These are phyloP conservation scores for Cyclotella atomus DNA, from an alignment of 108 stramenopile genomes.

Conservation along the genomic window DNA sequence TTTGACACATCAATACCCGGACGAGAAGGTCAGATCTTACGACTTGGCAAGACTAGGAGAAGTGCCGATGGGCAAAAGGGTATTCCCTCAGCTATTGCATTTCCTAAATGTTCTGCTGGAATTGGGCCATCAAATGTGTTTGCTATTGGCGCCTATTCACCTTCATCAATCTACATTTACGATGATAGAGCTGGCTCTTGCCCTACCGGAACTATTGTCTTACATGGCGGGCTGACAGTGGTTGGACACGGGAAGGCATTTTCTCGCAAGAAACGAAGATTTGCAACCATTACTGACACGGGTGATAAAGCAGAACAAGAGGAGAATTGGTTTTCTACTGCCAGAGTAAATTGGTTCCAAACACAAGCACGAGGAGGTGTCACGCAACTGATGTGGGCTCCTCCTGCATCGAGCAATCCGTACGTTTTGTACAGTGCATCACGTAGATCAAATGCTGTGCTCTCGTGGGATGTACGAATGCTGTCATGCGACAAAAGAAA, in stretches of 20 bases:
- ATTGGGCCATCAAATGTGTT: constrained; percentile 57
- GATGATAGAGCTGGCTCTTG: constrained; percentile 63
- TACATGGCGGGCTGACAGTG: constrained; percentile 57
- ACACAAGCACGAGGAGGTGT: constrained; percentile 71
- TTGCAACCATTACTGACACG: constrained; percentile 28
- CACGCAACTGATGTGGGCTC: constrained; percentile 73
- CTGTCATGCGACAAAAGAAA: constrained; percentile 34
- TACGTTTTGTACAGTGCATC: constrained; percentile 66
- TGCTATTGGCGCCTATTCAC: constrained; percentile 83
- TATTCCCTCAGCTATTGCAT: constrained; percentile 67
- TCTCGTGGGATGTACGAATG: constrained; percentile 84
- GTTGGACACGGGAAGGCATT: constrained; percentile 71
- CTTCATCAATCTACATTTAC: constrained; percentile 86
- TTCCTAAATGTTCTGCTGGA: constrained; percentile 26
- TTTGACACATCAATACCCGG: constrained; percentile 81
- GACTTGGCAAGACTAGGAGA: constrained; percentile 78
- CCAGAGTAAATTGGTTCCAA: constrained; percentile 79
- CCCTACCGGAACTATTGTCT: constrained; percentile 49
- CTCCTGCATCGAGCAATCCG: constrained; percentile 34
- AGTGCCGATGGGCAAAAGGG: constrained; percentile 88
- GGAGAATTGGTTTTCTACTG: constrained; percentile 56
- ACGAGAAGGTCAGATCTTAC: constrained; percentile 48
- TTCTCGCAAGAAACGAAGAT: constrained; percentile 54
- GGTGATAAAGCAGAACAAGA: constrained; percentile 11
- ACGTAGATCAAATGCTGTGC: constrained; percentile 72